A percentile compares a stretch with the other conserved stretches of the same genome.
These are phyloP conservation scores for Sonneratia caseolaris DNA, from an alignment of 345 rosid genomes.

Conservation along the genomic window DNA sequence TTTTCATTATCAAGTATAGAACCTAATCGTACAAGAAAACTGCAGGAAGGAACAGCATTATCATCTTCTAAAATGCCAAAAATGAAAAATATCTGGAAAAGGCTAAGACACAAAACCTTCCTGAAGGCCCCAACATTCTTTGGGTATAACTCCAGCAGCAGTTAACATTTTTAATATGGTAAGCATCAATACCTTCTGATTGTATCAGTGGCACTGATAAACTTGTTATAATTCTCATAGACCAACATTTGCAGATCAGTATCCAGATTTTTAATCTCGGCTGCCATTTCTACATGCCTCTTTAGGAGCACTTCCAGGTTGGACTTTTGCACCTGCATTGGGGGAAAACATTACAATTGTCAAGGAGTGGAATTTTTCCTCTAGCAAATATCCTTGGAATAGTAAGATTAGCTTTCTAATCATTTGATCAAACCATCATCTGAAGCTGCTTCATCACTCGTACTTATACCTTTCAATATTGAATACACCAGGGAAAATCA, in stretches of 20 bases:
- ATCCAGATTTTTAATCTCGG: slow-evolving; percentile 94
- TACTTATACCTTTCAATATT: not conserved
- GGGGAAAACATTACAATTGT: not conserved
- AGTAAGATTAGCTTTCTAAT: not conserved
- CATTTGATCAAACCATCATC: not conserved
- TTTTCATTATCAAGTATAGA: not conserved
- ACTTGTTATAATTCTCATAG: slow-evolving; percentile 93
- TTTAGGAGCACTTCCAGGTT: slow-evolving; percentile 82
- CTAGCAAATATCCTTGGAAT: not conserved
- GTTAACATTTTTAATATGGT: not conserved
- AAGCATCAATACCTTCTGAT: slow-evolving; percentile 60
- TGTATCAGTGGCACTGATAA: slow-evolving; percentile 96
- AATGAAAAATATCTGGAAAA: not conserved
- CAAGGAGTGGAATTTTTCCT: not conserved
- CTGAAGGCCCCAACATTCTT: not conserved
- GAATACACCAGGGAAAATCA: not conserved
- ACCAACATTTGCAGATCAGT: slow-evolving; percentile 98
- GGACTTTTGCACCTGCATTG: slow-evolving; percentile 57
- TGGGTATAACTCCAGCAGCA: not conserved
- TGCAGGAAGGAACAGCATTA: not conserved
- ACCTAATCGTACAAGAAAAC: not conserved
- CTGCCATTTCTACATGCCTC: slow-evolving; percentile 94
- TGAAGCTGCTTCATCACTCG: not conserved
- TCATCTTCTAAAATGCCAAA: not conserved
- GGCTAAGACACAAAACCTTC: not conserved